Evolutionary conservation across 2,329 filamentous ascomycete species (phyloP).

Genomic region (Ophiostoma ulmi): DNA sequence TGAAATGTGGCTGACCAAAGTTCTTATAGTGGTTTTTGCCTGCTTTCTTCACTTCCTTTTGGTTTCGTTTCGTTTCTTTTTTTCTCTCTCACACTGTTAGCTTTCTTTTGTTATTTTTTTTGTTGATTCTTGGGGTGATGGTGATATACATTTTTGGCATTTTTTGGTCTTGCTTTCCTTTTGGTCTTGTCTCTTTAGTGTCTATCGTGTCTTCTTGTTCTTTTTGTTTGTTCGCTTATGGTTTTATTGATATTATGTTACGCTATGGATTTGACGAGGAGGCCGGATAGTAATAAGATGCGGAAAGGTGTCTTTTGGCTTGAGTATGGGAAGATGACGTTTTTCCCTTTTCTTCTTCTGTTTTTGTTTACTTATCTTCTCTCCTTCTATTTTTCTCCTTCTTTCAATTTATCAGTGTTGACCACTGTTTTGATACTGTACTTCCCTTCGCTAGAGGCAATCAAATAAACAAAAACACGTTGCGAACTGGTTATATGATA

Average conservation of each 20-base stretch:
- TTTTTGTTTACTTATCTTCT: not conserved
- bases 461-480: not conserved
- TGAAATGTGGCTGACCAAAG: not conserved
- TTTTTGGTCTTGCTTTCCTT: not conserved
- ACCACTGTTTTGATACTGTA: not conserved
- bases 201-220: not conserved
- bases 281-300: not conserved
- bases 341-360: not conserved
- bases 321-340: not conserved
- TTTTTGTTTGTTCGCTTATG: not conserved
- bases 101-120: not conserved
- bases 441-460: not conserved
- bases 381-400: not conserved
- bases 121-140: not conserved
- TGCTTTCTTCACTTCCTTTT: not conserved
- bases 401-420: not conserved
- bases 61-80: not conserved
- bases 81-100: not conserved
- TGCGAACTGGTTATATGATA: not conserved
- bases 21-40: not conserved
- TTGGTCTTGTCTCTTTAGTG: not conserved
- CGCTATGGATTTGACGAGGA: not conserved
- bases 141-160: constrained; percentile 15
- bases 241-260: not conserved
- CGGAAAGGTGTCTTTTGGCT: not conserved